Conservation (phyloP, 768 basidiomycete species). For the Trametes coccinea region DNA sequence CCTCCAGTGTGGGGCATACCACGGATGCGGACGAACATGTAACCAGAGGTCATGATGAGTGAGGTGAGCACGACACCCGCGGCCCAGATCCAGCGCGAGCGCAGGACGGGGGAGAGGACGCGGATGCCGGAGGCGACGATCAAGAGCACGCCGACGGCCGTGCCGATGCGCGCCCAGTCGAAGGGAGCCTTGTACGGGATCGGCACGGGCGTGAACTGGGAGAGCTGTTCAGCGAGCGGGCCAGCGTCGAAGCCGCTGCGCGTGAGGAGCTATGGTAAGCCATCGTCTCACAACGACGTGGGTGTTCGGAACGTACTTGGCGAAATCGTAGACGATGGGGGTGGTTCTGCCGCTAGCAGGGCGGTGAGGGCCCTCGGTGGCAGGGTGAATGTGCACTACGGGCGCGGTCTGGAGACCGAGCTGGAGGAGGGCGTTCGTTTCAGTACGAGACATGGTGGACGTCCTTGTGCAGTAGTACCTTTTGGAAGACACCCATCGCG, state of each 20-base stretch:
- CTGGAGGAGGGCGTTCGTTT: constrained; percentile 41
- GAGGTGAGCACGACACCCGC: constrained; percentile 59
- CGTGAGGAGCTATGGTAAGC: background rate
- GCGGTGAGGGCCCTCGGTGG: constrained; percentile 68
- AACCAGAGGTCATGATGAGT: constrained; percentile 85
- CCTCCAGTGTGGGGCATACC: constrained; percentile 66
- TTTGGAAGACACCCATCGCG: constrained; percentile 74
- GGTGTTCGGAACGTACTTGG: constrained; percentile 48
- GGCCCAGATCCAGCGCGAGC: constrained; percentile 81
- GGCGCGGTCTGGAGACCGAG: constrained; percentile 85
- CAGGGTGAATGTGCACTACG: constrained; percentile 72
- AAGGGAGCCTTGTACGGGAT: constrained; percentile 84
- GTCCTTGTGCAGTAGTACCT: constrained; percentile 44
- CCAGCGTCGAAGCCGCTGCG: constrained; percentile 81
- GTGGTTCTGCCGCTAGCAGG: constrained; percentile 54
- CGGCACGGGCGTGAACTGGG: constrained; percentile 69
- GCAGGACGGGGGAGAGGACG: constrained; percentile 63
- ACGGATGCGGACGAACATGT: constrained; percentile 96
- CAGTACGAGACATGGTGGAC: background rate
- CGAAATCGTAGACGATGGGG: constrained; percentile 77
- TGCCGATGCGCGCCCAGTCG: constrained; percentile 62
- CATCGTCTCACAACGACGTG: background rate
- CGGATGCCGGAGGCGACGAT: constrained; percentile 52
- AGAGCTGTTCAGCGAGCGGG: constrained; percentile 74
- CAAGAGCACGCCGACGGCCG: constrained; percentile 46